Evolutionary conservation across 2,329 filamentous ascomycete genomes (phyloP).

Genomic region (Lachnellula hyalina): DNA sequence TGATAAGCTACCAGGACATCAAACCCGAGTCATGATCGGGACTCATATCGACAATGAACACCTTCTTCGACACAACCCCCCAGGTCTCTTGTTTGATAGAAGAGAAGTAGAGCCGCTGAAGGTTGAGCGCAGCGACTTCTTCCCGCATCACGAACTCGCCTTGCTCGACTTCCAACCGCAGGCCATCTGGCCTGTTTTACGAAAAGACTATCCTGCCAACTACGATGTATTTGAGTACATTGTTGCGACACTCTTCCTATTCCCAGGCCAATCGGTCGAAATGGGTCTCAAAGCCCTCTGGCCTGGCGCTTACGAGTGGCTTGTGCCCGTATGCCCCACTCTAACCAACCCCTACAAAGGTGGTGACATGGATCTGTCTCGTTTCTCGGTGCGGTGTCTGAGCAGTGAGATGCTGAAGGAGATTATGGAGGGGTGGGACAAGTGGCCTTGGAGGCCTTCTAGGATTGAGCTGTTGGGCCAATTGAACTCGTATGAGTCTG

Average conservation of each 20-base stretch:
- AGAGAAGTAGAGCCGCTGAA: slow-evolving; percentile 65
- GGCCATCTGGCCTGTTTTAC: slow-evolving; percentile 43
- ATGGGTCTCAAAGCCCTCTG: slow-evolving; percentile 44
- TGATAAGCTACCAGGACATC: slow-evolving; percentile 30
- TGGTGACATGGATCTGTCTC: slow-evolving; percentile 36
- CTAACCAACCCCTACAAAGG: slow-evolving; percentile 44
- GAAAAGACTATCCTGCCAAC: slow-evolving; percentile 30
- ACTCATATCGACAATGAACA: slow-evolving; percentile 50
- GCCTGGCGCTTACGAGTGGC: slow-evolving; percentile 54
- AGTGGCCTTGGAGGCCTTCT: slow-evolving; percentile 62
- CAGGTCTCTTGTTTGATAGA: slow-evolving; percentile 61
- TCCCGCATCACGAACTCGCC: slow-evolving; percentile 50
- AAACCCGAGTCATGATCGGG: slow-evolving; percentile 4
- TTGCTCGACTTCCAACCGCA: slow-evolving; percentile 66
- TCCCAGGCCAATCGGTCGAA: slow-evolving; percentile 34
- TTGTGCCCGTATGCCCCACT: slow-evolving; percentile 44
- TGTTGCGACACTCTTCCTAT: slow-evolving; percentile 36
- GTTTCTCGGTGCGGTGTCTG: slow-evolving; percentile 44
- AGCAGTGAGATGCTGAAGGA: slow-evolving; percentile 52
- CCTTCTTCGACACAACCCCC: slow-evolving; percentile 43
- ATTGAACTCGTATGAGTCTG: neutral
- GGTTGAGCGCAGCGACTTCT: slow-evolving; percentile 57
- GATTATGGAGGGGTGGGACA: slow-evolving; percentile 53
- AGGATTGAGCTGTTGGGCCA: slow-evolving; percentile 61
- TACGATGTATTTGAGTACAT: slow-evolving; percentile 52